Percentiles rank a stretch among this genome's conserved stretches.
phyloP scores from a whole-genome alignment of 2,329 filamentous ascomycete genomes.

The Penicillium sp. region DNA sequence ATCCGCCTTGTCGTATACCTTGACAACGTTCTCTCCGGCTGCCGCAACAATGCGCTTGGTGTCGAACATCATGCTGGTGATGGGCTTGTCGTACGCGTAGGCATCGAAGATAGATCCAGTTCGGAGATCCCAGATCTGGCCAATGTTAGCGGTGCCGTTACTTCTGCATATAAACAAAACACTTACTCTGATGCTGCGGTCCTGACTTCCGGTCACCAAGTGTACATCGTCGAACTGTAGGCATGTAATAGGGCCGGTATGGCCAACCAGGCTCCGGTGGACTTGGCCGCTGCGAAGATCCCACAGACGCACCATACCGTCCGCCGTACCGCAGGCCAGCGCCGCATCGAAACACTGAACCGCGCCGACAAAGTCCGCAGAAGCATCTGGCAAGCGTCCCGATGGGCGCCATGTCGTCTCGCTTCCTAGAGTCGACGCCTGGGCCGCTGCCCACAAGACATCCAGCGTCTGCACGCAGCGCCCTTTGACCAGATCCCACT shows the following conservation, averaged over 20 bases:
- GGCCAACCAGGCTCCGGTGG: constrained; percentile 88
- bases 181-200: constrained; percentile 85
- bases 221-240: constrained; percentile 95
- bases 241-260: constrained; percentile 87
- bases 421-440: constrained; percentile 65
- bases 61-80: constrained; percentile 98
- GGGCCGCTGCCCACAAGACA: constrained; percentile 93
- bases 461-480: constrained; percentile 94
- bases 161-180: constrained; percentile 12
- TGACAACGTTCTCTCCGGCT: constrained; percentile 84
- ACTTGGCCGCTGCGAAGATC: constrained; percentile 93
- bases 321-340: constrained; percentile 88
- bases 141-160: too few species aligned
- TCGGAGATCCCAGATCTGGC: constrained; percentile 86
- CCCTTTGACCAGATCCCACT: constrained; percentile 95
- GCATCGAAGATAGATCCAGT: constrained; percentile 93
- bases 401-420: constrained; percentile 63
- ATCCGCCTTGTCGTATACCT: constrained; percentile 96
- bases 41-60: constrained; percentile 77
- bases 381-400: constrained; percentile 53
- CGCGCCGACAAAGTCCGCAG: constrained; percentile 86
- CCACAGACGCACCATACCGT: constrained; percentile 95
- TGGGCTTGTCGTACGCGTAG: constrained; percentile 83
- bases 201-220: constrained; percentile 81
- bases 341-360: constrained; percentile 94